Base-by-base conservation (phyloP, 1,139 yeast species). In the Suhomyces ambrosiae region DNA sequence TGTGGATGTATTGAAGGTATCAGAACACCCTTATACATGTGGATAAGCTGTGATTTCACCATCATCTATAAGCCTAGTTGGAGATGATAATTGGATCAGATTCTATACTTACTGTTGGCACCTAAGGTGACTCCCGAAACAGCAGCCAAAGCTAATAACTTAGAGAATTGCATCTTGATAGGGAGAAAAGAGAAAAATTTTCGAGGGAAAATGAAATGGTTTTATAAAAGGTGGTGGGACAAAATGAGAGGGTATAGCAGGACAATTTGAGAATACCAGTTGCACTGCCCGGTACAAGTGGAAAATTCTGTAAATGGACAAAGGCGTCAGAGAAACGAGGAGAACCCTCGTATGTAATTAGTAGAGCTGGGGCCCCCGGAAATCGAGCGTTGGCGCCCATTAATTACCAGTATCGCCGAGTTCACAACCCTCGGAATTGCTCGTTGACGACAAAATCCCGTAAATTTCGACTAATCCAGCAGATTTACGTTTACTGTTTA, bases 111-210 rank as follows among this genome's bases (percentile, higher is more conserved):
- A 68, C 79, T 67, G 33, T 28, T 37, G 41, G 74, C 73, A 55
- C 69, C 76, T 43, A 68, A 59, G 44, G 75, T 76, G 46, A 69
- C 49, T 45, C 74, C 74, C 44, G 74, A 63, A 38, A 74, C 56
- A 52, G 76, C 73, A 46, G 78, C 64, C 42, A 67, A 58, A 49
- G 72, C 69, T 43, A 71, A 50, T 48, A 74, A 49, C 49, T 73
- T 62, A 61, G 66, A 75, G 62, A 75, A 65, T 68, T 76, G 80
- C 82, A 76, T 77, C 48, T 42, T 40, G 38, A 19, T 30, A 46
- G 29, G 23, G 19, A 28, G 29, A 30, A 25, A 30, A 7, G 17
- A 33, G 30, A 25, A 33, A 38, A 34, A 24, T 28, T 26, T 27
- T 29, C 32, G 34, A 23, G 33, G 26, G 24, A 33, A 21, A 28